Base-by-base conservation (phyloP, 371 early-diverging fungal genomes). In the Mucor indicus region DNA sequence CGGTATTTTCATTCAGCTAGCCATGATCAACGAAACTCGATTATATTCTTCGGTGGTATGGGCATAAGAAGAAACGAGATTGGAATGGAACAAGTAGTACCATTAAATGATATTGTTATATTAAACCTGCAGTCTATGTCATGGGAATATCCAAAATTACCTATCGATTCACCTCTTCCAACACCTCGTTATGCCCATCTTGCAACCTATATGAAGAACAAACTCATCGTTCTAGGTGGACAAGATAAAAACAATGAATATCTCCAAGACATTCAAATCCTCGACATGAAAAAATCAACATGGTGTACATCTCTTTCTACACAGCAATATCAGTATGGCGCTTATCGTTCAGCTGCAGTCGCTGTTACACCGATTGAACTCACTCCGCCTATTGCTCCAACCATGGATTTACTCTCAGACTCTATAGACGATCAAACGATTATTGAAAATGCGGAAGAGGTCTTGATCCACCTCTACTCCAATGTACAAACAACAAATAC, bases 1-100 rank as follows among this genome's bases (percentile, higher is more conserved):
- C 75, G 91, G 15, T 90, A 88, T 56, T 90, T 90, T 53, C 91
- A 90, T 64, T 85, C 89, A 12, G 81, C 87, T 29, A 62, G 60
- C 55, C 9, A 21, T 13, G 15, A 25, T 56, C 65, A 6, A 66
- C 78, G 7, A 74, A 27, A 69, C 23, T 36, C 60, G 20, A 76
- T 84, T 35, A 54, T 80, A 13, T 65, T 75, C 39, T 78, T 69
- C 59, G 85, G 85, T 33, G 85, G 85, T 6, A 75, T 83, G 75
- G 76, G 77, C 0, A 42, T 59, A 11, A 35, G 6, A 4, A 33
- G n/a, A 49, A 11, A 30, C 42, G n/a, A 24, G 2, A 21, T 4
- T 10, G 46, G 32, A 10, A 9, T 20, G 10, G 44, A 57, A 22
- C 39, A 50, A n/a, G 9, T 50, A 12, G 16, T 19, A 2, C 27